Base-by-base conservation (phyloP, 2,329 filamentous ascomycete species). In the Scedosporium aurantiacum region DNA sequence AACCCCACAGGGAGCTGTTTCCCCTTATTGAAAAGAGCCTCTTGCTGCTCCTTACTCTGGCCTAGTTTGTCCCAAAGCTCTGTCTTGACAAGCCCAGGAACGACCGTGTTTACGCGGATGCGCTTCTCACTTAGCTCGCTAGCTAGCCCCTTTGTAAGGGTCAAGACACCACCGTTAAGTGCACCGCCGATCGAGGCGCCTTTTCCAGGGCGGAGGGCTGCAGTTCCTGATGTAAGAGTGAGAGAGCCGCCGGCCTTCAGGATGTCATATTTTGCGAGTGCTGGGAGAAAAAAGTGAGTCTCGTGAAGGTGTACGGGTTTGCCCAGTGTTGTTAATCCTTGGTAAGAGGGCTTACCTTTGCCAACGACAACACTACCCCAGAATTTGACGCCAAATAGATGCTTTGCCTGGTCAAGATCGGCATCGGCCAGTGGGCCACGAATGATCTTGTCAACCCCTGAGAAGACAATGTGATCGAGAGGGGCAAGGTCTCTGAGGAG, bases 381-480 rank as follows among this genome's bases (percentile, higher is more conserved):
- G 63, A 75, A 75, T 63, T 75, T 75, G 56, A 75, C 73, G 8
- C 72, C 73, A 61, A 75, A 75, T 3, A 75, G 63, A 58, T 70
- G 57, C 64, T 70, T 70, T 10, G 72, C 72, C 4, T 72, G 68
- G 21, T 69, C 66, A 3, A 75, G 64, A 60, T 73, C 65, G 5
- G 71, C 66, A 0, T 70, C 69, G 14, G 68, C 72, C 2, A 75
- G 65, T 1, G 67, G 62, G 1, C 72, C 73, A 14, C 73, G 71
- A 62, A 75, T 74, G 64, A 75, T 73, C 63, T 67, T 68, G 65
- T 75, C 73, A 7, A 75, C 72, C 28, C 70, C 66, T 3, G 72
- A 73, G 64, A 74, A 74, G 28, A 75, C 67, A 6, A 75, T 63
- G 63, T 75, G 73, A 64, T 75, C 72, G 7, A 75, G 65, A 6